Conservation (phyloP, 2,329 filamentous ascomycete species). For the Acephala macrosclerotiorum region DNA sequence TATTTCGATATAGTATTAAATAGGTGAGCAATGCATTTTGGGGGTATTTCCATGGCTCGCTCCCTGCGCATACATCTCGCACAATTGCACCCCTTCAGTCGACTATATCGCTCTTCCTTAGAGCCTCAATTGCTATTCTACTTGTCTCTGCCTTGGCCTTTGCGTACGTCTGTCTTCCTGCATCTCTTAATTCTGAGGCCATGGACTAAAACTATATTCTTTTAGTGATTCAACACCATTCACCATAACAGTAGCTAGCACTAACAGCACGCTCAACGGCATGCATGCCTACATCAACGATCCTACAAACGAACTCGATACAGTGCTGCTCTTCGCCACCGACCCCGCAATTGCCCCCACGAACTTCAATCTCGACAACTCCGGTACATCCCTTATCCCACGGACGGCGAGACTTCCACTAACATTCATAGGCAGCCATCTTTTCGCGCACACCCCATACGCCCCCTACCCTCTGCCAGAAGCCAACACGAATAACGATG, state of each 20-base stretch:
- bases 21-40: too few relatives aligned
- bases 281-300: constrained; percentile 6
- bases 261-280: constrained; percentile 2
- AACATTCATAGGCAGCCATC: not conserved
- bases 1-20: too few relatives aligned
- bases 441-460: not conserved
- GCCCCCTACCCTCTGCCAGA: not conserved
- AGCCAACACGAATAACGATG: constrained; percentile 3
- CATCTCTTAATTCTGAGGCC: not conserved
- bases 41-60: too few relatives aligned
- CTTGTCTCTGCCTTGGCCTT: not conserved
- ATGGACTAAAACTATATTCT: not conserved
- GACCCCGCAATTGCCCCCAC: not conserved
- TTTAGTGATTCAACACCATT: not conserved
- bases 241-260: not conserved
- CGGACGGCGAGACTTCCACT: not conserved
- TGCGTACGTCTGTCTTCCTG: not conserved
- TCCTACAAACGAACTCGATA: not conserved
- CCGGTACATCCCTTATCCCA: not conserved
- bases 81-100: too few relatives aligned
- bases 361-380: constrained; percentile 5
- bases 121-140: not conserved
- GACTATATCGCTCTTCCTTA: not conserved
- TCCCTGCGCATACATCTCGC: too few relatives aligned
- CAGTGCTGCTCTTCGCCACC: not conserved